Evolutionary conservation across 2,329 filamentous ascomycete genomes (phyloP), one percentile per base, ranked within the genome.

Genomic region (Fusarium abutilonis): DNA sequence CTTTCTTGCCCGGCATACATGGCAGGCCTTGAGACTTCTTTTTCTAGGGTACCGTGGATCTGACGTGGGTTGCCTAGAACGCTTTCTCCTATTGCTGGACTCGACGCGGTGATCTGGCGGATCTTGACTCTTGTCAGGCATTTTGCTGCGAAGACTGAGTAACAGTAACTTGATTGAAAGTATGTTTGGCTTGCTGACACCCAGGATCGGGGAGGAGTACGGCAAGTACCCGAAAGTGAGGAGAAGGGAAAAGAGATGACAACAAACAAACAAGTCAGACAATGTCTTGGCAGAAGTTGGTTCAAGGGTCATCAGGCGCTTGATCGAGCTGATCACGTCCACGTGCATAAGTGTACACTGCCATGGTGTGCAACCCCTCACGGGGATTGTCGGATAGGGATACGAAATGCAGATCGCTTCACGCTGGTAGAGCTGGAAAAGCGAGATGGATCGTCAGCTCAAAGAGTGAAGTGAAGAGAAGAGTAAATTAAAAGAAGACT

Each of bases 1-100:
- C 57, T 75, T 74, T 9, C 75, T 62, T 6, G 70, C 70, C 2
- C 75, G 73, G 64, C 75, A 77, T 2, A 74, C 71, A 51, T 75
- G 70, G 29, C 75, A 77, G 4, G 75, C 75, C 21, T 67, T 71
- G 8, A 75, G 60, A 28, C 74, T 75, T 17, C 75, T 67, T 54
- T 75, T 76, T 11, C 75, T 60, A 10, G 69, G 69, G 40, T 70
- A 71, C 9, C 60, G 59, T 4, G 56, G 26, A 45, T 70, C 69
- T 6, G 66, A 65, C 7, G 54, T 14, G 6, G 58, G 48, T 35
- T 57, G 58, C 11, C 53, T 51, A 36, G 66, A 21, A 9, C 66
- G 56, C 39, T 69, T 69, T 8, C 53, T 38, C 35, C 32, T 52
- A n/a, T 34, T n/a, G 11, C 52, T 58, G 15, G 55, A 34, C 17